Base-by-base conservation (phyloP, 169 alveolate species). In the Eimeria acervulina region DNA sequence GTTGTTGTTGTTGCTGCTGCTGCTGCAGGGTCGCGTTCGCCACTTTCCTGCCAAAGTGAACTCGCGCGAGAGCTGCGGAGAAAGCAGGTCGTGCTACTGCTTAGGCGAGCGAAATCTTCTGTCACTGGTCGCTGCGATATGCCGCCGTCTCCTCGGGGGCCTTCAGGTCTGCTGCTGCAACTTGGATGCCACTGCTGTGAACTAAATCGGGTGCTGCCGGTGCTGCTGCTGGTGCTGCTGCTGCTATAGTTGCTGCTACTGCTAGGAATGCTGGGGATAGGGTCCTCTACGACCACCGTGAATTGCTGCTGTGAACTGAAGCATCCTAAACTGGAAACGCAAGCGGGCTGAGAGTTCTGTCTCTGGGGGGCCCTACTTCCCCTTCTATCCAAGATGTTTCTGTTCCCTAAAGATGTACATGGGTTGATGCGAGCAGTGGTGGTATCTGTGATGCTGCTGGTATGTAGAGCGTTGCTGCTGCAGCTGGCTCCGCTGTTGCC, bases 271-370 rank as follows among this genome's bases (percentile, higher is more conserved):
- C 63, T 26, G 68, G 5, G 89, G 51, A 52, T 38, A 51, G 91
- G 44, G 21, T 52, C 74, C 10, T 83, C 70, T 19, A 31, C 15
- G 47, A 36, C 1, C 52, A 44, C 91, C 66, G 12, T n/a, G 40
- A 42, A 12, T 23, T 21, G 87, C 63, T 26, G 52, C 17, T 76
- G 19, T 76, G 87, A 76, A 76, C 26, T 33, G 87, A 74, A 38
- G 59, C 87, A 40, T 68, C 80, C 80, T 31, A 68, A 17, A 44
- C 80, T 26, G 47, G 80, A 68, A 68, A 28, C 47, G 10, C 42
- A 10, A 1, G 80, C 80, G 28, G 47, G 87, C 87, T 76, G 87
- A 40, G 87, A 42, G 38, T 12, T 61, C 59, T n/a, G 42, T 76
- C 59, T 76, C 36, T 36, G 87, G 33, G 87, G 38, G 33, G 87